Evolutionary conservation across 176 grass and related monocot species (phyloP).

Genomic region (Panicum miliaceum): DNA sequence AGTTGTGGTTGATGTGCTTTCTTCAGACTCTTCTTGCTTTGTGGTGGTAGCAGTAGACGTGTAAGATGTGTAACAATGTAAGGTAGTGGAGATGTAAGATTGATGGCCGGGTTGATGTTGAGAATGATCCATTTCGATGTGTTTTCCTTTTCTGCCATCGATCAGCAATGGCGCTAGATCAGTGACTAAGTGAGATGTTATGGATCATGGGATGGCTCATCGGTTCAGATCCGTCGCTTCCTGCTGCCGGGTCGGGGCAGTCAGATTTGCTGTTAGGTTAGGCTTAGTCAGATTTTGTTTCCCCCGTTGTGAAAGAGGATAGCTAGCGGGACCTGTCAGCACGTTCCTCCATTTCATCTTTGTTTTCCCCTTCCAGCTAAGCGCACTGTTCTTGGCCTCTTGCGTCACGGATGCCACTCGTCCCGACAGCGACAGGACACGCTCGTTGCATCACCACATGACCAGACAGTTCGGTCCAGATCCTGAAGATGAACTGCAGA

Average conservation of each 20-base stretch:
- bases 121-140: background rate
- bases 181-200: background rate
- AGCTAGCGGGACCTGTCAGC: background rate
- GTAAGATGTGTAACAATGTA: background rate
- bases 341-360: background rate
- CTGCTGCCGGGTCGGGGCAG: background rate
- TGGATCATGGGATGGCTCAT: background rate
- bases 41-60: background rate
- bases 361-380: background rate
- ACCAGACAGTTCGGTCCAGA: background rate
- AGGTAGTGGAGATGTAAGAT: constrained; percentile 21
- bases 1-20: background rate
- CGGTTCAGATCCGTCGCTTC: background rate
- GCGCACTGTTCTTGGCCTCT: constrained; percentile 5
- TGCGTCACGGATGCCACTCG: background rate
- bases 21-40: background rate
- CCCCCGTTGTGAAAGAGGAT: too few species aligned
- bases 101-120: background rate
- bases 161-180: background rate
- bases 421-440: background rate
- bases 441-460: background rate
- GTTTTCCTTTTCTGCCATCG: background rate
- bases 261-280: background rate
- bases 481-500: background rate
- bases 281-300: too few species aligned